Percentiles rank a stretch among this genome's conserved stretches.
These are phyloP conservation scores for Mycena amicta DNA, from an alignment of 768 basidiomycete species.

Conservation along the genomic window DNA sequence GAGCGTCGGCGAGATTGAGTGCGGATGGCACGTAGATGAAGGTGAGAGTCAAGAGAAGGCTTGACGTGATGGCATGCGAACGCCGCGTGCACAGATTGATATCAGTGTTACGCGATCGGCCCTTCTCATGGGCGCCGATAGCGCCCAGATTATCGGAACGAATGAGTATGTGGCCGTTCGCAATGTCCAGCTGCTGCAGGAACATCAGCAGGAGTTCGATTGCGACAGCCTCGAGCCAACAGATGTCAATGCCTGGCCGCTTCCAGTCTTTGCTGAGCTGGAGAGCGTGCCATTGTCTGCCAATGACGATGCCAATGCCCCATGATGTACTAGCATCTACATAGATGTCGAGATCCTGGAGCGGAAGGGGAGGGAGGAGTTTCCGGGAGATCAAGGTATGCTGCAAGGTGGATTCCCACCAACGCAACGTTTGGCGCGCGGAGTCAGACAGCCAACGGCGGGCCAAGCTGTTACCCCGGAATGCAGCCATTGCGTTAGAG, in stretches of 20 bases:
- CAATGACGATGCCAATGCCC: conserved; percentile 40
- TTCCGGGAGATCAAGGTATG: conserved; percentile 9
- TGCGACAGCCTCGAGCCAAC: conserved; percentile 28
- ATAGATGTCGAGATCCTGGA: conserved; percentile 25
- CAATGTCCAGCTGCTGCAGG: not conserved
- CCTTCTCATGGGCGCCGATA: not conserved
- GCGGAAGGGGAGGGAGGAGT: conserved; percentile 8
- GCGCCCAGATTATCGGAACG: conserved; percentile 5
- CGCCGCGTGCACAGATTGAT: not conserved
- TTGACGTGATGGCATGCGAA: not conserved
- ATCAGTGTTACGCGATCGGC: not conserved
- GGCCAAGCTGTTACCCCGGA: not conserved
- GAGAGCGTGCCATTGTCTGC: conserved; percentile 33
- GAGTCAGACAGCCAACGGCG: conserved; percentile 23
- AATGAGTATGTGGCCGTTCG: not conserved
- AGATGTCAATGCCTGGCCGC: conserved; percentile 17
- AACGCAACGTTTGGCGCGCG: conserved; percentile 30
- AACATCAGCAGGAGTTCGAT: conserved; percentile 20
- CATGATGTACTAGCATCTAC: conserved; percentile 42
- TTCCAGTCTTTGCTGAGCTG: conserved; percentile 20
- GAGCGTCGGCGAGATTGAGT: not conserved
- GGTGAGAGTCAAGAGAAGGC: not conserved
- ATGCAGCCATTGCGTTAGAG: conserved; percentile 4
- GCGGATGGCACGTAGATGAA: not conserved
- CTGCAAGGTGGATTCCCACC: conserved; percentile 31